A percentile compares a stretch with the other conserved stretches of the same genome.
phyloP scores from a whole-genome alignment of 2,329 filamentous ascomycete species.

The Akanthomyces uredinophilus region DNA sequence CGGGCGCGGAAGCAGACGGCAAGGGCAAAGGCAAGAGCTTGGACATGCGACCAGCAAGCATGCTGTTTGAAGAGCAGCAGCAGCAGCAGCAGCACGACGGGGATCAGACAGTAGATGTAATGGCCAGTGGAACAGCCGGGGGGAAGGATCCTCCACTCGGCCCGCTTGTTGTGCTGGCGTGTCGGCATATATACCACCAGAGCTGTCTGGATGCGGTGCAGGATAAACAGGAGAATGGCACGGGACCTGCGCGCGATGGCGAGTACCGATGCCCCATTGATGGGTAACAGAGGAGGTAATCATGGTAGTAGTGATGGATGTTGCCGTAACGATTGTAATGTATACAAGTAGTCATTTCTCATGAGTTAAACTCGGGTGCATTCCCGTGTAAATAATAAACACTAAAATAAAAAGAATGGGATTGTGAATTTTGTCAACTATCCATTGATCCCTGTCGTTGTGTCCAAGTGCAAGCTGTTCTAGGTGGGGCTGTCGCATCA shows the following conservation, averaged over 20 bases:
- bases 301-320: background rate
- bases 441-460: background rate
- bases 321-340: constrained; percentile 6
- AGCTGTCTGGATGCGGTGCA: constrained; percentile 63
- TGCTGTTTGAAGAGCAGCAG: constrained; percentile 24
- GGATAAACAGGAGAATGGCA: constrained; percentile 45
- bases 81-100: constrained; percentile 28
- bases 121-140: background rate
- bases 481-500: constrained; percentile 5
- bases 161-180: constrained; percentile 62
- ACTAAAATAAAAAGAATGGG: background rate
- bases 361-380: background rate
- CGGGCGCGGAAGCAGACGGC: constrained; percentile 1
- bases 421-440: background rate
- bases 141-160: constrained; percentile 50
- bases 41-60: constrained; percentile 36
- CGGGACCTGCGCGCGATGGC: constrained; percentile 37
- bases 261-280: constrained; percentile 55
- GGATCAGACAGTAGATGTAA: constrained; percentile 11
- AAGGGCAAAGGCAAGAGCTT: constrained; percentile 43
- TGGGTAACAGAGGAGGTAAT: constrained; percentile 32
- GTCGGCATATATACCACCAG: constrained; percentile 66
- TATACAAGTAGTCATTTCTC: background rate
- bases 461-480: background rate
- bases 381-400: background rate